phyloP scores from a whole-genome alignment of 805 yeast species.

The Ogataea nonfermentans region DNA sequence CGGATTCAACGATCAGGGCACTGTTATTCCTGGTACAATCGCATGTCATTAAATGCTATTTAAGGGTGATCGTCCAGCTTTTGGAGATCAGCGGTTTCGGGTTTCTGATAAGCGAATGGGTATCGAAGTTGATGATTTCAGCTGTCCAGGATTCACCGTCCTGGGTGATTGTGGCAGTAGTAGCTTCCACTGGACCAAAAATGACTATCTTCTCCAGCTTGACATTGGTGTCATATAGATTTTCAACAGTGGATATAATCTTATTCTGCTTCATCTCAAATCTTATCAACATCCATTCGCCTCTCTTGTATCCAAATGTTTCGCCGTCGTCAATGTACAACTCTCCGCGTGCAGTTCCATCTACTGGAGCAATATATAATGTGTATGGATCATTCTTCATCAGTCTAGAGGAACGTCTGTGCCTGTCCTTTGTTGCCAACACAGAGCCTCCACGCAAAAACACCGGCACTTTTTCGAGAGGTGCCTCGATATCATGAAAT shows the following conservation, averaged over 20 bases:
- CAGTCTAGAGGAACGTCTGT: slow-evolving; percentile 74
- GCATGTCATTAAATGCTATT: slow-evolving; percentile 29
- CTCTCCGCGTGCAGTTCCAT: slow-evolving; percentile 46
- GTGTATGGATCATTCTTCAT: slow-evolving; percentile 83
- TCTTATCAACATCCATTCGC: slow-evolving; percentile 46
- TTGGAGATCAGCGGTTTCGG: slow-evolving; percentile 47
- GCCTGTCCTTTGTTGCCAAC: slow-evolving; percentile 62
- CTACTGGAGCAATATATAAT: slow-evolving; percentile 56
- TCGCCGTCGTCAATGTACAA: slow-evolving; percentile 87
- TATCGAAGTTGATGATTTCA: slow-evolving; percentile 20
- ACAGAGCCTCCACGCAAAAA: slow-evolving; percentile 78
- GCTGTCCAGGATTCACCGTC: slow-evolving; percentile 39
- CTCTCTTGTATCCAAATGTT: slow-evolving; percentile 53
- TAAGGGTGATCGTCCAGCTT: slow-evolving; percentile 41
- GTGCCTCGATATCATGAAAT: slow-evolving; percentile 38
- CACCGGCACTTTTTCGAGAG: slow-evolving; percentile 66
- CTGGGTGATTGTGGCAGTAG: slow-evolving; percentile 36
- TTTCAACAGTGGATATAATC: slow-evolving; percentile 31
- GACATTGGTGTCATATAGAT: slow-evolving; percentile 33
- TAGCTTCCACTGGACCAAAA: slow-evolving; percentile 34
- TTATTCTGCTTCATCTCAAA: slow-evolving; percentile 39
- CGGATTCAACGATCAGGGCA: slow-evolving; percentile 16
- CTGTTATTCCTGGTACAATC: slow-evolving; percentile 16
- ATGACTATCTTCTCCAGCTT: slow-evolving; percentile 55
- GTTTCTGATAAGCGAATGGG: slow-evolving; percentile 39